Percentiles rank a stretch among this genome's conserved stretches.
These are phyloP conservation scores for Ustilago tritici DNA, from an alignment of 1,284 basidiomycete genomes.

Conservation along the genomic window DNA sequence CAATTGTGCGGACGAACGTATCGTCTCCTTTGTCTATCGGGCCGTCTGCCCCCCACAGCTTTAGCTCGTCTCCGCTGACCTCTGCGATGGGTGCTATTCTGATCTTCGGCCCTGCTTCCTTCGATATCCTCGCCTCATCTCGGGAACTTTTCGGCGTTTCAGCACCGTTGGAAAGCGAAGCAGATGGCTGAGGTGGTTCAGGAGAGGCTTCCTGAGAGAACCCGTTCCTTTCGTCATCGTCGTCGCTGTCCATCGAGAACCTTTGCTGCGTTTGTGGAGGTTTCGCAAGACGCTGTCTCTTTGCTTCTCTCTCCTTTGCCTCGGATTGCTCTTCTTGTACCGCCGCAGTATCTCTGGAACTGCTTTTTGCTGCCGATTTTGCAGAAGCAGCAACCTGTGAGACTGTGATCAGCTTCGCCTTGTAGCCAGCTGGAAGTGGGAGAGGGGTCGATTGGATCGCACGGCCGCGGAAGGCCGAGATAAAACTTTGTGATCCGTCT, in stretches of 20 bases:
- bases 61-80: constrained; percentile 16
- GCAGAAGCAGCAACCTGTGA: constrained; percentile 12
- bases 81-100: constrained; percentile 18
- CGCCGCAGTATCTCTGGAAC: not conserved
- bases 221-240: constrained; percentile 21
- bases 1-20: constrained; percentile 35
- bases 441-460: constrained; percentile 44
- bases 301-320: constrained; percentile 13
- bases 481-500: constrained; percentile 16
- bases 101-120: constrained; percentile 4
- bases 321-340: not conserved
- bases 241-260: constrained; percentile 56
- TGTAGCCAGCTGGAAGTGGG: constrained; percentile 28
- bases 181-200: constrained; percentile 1
- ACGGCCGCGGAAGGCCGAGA: constrained; percentile 43
- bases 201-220: constrained; percentile 4
- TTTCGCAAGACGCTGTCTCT: constrained; percentile 19
- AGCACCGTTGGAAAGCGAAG: not conserved
- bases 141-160: not conserved
- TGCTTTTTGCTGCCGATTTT: not conserved
- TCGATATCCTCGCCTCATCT: not conserved
- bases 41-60: constrained; percentile 50
- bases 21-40: constrained; percentile 53
- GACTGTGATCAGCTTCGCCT: constrained; percentile 28
- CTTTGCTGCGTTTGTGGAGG: constrained; percentile 32